Evolutionary conservation across 495 filamentous ascomycete species (phyloP), one percentile per base, ranked within the genome.

Genomic region (Podospora conica): DNA sequence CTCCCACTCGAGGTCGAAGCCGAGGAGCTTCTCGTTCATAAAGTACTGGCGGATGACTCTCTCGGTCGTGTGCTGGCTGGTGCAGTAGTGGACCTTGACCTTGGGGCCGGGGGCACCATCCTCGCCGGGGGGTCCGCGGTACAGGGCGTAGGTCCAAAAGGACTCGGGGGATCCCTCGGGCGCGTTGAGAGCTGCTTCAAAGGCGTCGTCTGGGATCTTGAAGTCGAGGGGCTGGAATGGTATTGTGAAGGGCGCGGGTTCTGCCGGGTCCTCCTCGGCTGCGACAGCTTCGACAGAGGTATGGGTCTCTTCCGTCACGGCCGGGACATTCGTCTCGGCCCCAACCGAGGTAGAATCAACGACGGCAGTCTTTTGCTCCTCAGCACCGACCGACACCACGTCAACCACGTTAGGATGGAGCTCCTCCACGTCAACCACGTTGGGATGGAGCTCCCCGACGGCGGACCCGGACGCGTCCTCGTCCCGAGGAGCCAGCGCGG

Each of bases 1-100:
- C 66, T 82, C 77, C 93, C 93, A 97, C 78, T 97, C 93, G 69
- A 97, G 81, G 72, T 97, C 93, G 67, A 96, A 91, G 9, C 91
- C 91, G 48, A 96, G 73, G 10, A 96, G 74, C 62, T 85, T 80
- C 69, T 93, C 85, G 12, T 85, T 65, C 53, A 88, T 73, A 67
- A 97, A 93, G 48, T 90, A 83, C 29, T 87, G 75, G 18, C 88
- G 79, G 55, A 84, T 73, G 2, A 91, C 82, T 11, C 78, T 75
- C 71, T 96, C 90, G 3, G 88, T 87, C 3, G 83, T 86, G 60
- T 83, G 77, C n/a, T 79, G 81, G 55, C 80, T 87, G 60, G 78
- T 83, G 79, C 91, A 94, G 71, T 96, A 96, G 72, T 96, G 88
- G 4, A 96, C 84, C 54, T 79, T 81, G 28, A 90, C 83, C 53